Percentiles rank a stretch among this genome's conserved stretches.
These are phyloP conservation scores for Nicotiana tomentosiformis DNA, from an alignment of 257 asterid species.

Conservation along the genomic window DNA sequence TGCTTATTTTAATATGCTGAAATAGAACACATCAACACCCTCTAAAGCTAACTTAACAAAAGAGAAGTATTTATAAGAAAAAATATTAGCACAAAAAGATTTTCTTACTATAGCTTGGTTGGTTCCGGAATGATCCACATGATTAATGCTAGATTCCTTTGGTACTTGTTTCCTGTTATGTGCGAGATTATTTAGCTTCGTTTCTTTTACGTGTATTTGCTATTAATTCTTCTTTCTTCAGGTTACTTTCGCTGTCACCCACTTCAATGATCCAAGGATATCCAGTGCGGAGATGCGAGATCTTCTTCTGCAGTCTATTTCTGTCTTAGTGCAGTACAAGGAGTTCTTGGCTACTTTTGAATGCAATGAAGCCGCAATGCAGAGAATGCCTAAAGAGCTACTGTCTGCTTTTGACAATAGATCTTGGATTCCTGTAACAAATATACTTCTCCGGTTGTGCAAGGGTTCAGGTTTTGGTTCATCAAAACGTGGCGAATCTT, in stretches of 20 bases:
- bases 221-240: constrained; percentile 21
- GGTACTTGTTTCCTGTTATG: neutral
- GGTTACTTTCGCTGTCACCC: constrained; percentile 82
- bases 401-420: constrained; percentile 82
- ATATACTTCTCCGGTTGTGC: constrained; percentile 70
- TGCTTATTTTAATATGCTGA: neutral
- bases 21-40: neutral
- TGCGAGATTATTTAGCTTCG: neutral
- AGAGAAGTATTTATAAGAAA: neutral
- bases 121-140: neutral
- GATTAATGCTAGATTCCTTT: neutral
- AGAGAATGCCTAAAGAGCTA: constrained; percentile 71
- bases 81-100: neutral
- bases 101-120: neutral
- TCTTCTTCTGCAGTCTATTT: constrained; percentile 93
- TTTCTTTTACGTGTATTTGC: neutral
- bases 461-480: constrained; percentile 80
- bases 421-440: constrained; percentile 94
- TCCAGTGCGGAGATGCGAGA: constrained; percentile 84
- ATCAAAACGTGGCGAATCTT: constrained; percentile 78
- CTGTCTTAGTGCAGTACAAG: constrained; percentile 79
- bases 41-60: neutral
- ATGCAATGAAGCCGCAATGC: constrained; percentile 75
- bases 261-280: constrained; percentile 89
- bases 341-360: constrained; percentile 79